Evolutionary conservation across 2,329 filamentous ascomycete species (phyloP).

Genomic region (Cadophora sp.): DNA sequence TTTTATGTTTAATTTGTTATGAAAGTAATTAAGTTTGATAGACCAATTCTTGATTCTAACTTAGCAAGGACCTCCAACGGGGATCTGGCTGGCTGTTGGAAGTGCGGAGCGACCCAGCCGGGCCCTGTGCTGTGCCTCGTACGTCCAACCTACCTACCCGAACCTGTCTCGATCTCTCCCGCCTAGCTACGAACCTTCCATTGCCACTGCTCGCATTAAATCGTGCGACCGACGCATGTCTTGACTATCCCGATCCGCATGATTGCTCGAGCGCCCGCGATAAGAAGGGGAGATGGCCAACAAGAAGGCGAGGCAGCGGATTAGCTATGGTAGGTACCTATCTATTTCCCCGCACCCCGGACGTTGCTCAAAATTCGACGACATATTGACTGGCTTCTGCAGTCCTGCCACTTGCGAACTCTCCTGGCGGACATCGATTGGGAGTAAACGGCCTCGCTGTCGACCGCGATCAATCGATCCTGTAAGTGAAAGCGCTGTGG

Average conservation of each 20-base stretch:
- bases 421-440: slow-evolving; percentile 84
- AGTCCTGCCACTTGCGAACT: slow-evolving; percentile 77
- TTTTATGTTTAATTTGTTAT: too few relatives aligned
- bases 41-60: too few relatives aligned
- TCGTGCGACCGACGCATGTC: slow-evolving; percentile 24
- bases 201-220: slow-evolving; percentile 24
- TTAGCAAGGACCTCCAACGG: slow-evolving; percentile 17
- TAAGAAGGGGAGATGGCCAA: slow-evolving; percentile 59
- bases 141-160: neutral
- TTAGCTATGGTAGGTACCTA: slow-evolving; percentile 72
- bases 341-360: slow-evolving; percentile 35
- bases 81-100: neutral
- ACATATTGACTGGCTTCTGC: slow-evolving; percentile 29
- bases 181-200: slow-evolving; percentile 9
- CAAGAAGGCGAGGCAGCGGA: slow-evolving; percentile 72
- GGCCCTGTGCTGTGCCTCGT: slow-evolving; percentile 5
- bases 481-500: slow-evolving; percentile 60
- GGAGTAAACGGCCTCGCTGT: slow-evolving; percentile 95
- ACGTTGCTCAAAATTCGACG: neutral
- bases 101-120: slow-evolving; percentile 10
- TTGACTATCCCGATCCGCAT: slow-evolving; percentile 26
- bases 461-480: slow-evolving; percentile 80
- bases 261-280: slow-evolving; percentile 28
- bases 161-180: neutral
- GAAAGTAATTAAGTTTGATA: too few relatives aligned